These are phyloP conservation scores for Panaeolus papilionaceus DNA, from an alignment of 768 basidiomycete genomes.

Conservation along the genomic window DNA sequence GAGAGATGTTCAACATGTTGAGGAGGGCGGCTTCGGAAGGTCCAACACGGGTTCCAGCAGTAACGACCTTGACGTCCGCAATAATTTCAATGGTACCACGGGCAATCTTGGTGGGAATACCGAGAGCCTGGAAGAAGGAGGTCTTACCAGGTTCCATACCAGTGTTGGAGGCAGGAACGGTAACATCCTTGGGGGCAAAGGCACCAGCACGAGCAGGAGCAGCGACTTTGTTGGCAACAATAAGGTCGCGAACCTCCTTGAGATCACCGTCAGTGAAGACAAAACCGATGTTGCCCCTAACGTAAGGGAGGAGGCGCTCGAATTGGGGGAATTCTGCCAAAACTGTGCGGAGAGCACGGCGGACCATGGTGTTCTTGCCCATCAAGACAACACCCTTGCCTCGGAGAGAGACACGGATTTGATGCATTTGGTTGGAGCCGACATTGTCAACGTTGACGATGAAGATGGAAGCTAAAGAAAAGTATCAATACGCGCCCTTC, in stretches of 20 bases:
- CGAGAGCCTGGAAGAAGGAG: conserved; percentile 99
- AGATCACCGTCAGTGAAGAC: conserved; percentile 94
- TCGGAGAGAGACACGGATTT: conserved; percentile 94
- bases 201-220: conserved; percentile 99
- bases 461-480: conserved; percentile 87
- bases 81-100: conserved; percentile 99
- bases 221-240: conserved; percentile 96
- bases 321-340: conserved; percentile 90
- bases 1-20: conserved; percentile 99
- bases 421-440: conserved; percentile 99
- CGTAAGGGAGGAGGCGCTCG: conserved; percentile 94
- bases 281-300: conserved; percentile 99
- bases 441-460: conserved; percentile 99
- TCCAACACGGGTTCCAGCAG: conserved; percentile 92
- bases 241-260: conserved; percentile 93
- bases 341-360: conserved; percentile 94
- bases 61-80: conserved; percentile 94
- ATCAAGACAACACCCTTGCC: conserved; percentile 97
- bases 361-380: conserved; percentile 99
- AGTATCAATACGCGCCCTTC: neutral
- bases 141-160: conserved; percentile 99
- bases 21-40: conserved; percentile 96
- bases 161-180: conserved; percentile 95
- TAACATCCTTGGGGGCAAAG: conserved; percentile 89
- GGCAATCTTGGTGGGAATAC: conserved; percentile 99